Evolutionary conservation across 2,329 filamentous ascomycete genomes (phyloP).

Genomic region (Aspergillus caelatus): DNA sequence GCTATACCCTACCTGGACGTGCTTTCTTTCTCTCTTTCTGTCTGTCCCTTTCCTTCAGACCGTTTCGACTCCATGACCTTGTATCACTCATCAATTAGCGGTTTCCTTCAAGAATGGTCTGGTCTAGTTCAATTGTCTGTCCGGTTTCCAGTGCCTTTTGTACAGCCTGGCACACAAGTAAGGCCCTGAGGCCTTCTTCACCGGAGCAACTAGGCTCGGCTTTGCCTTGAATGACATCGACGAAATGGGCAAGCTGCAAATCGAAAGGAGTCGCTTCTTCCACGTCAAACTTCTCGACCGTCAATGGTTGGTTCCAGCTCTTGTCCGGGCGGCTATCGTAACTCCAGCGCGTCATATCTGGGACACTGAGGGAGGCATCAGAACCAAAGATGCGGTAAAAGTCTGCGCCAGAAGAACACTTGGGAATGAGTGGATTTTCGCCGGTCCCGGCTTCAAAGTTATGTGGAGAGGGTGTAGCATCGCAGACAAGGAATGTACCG

Average conservation of each 20-base stretch:
- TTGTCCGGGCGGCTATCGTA: constrained; percentile 44
- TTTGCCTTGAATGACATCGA: constrained; percentile 49
- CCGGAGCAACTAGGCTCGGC: constrained; percentile 52
- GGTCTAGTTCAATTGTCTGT: constrained; percentile 36
- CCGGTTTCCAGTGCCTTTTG: constrained; percentile 47
- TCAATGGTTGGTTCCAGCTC: constrained; percentile 47
- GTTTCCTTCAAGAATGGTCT: background rate
- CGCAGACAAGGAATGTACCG: constrained; percentile 60
- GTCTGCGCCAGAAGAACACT: constrained; percentile 35
- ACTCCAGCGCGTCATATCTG: constrained; percentile 56
- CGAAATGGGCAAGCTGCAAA: constrained; percentile 56
- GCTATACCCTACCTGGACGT: background rate
- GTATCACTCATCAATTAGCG: background rate
- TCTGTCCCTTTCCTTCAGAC: background rate
- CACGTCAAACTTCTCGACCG: constrained; percentile 33
- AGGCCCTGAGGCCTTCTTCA: constrained; percentile 53
- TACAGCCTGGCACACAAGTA: constrained; percentile 57
- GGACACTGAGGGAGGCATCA: constrained; percentile 55
- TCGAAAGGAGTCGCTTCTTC: constrained; percentile 52
- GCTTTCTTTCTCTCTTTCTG: background rate
- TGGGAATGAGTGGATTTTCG: constrained; percentile 59
- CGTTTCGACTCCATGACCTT: background rate
- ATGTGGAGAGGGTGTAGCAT: constrained; percentile 55
- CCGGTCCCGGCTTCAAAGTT: constrained; percentile 62
- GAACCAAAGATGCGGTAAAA: constrained; percentile 62